Conservation (phyloP, 2,329 filamentous ascomycete species). For the Camillea tinctor region DNA sequence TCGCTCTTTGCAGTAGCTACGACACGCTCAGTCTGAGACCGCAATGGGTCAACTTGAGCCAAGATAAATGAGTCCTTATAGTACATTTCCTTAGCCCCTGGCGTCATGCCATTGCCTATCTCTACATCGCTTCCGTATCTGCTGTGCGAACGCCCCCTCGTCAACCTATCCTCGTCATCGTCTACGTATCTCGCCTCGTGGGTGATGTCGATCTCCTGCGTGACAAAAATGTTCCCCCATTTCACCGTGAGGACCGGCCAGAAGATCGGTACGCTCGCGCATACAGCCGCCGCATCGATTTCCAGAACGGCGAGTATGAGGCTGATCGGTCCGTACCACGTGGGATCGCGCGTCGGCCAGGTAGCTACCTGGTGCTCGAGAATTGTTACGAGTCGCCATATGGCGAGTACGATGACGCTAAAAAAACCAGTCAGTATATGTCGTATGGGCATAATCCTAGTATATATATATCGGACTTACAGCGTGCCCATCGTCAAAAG, state of each 20-base stretch:
- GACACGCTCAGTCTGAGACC: slow-evolving; percentile 11
- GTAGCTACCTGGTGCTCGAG: slow-evolving; percentile 31
- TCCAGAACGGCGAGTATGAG: slow-evolving; percentile 27
- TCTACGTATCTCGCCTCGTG: slow-evolving; percentile 24
- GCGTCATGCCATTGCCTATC: slow-evolving; percentile 5
- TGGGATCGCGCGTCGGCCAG: slow-evolving; percentile 33
- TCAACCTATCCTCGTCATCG: slow-evolving; percentile 23
- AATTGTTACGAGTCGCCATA: slow-evolving; percentile 33
- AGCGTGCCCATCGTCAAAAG: slow-evolving; percentile 33
- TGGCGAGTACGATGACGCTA: slow-evolving; percentile 30
- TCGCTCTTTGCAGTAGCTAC: slow-evolving; percentile 17
- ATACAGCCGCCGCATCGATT: slow-evolving; percentile 26
- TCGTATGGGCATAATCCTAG: not conserved
- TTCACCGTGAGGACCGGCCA: slow-evolving; percentile 27
- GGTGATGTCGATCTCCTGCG: slow-evolving; percentile 27
- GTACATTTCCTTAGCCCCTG: slow-evolving; percentile 14
- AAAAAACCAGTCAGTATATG: not conserved
- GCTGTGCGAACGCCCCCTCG: slow-evolving; percentile 13
- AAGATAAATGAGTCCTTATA: slow-evolving; percentile 23
- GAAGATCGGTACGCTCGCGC: slow-evolving; percentile 30
- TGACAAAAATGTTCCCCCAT: slow-evolving; percentile 30
- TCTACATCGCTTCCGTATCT: slow-evolving; percentile 22
- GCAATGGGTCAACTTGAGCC: slow-evolving; percentile 22
- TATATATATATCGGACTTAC: slow-evolving; percentile 18
- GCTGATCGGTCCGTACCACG: slow-evolving; percentile 33